Percentiles rank a stretch among this genome's conserved stretches.
Conservation (phyloP, 768 basidiomycete species). For the Lentinula detonsa region DNA sequence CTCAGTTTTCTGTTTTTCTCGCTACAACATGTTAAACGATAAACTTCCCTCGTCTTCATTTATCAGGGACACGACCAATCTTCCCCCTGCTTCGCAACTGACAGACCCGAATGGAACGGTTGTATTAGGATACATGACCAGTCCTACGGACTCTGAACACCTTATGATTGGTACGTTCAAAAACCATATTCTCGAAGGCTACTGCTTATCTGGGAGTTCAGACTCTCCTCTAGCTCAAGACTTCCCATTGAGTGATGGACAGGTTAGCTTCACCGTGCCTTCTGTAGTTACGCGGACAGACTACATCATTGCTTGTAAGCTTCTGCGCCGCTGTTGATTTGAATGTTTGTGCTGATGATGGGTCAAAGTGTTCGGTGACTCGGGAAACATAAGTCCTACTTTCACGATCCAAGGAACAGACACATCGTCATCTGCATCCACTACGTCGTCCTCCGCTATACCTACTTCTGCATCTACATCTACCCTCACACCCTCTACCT, state of each 20-base stretch:
- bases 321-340: background rate
- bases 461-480: background rate
- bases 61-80: slow-evolving; percentile 43
- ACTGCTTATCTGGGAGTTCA: slow-evolving; percentile 17
- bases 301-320: slow-evolving; percentile 64
- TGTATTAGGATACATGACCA: slow-evolving; percentile 41
- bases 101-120: slow-evolving; percentile 46
- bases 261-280: slow-evolving; percentile 48
- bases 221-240: slow-evolving; percentile 51
- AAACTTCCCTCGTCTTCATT: background rate
- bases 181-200: background rate
- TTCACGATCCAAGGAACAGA: slow-evolving; percentile 47
- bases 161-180: slow-evolving; percentile 41
- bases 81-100: slow-evolving; percentile 37
- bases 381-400: slow-evolving; percentile 51
- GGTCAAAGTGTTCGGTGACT: slow-evolving; percentile 56
- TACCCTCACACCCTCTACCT: background rate
- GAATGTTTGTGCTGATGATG: background rate
- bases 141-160: slow-evolving; percentile 36
- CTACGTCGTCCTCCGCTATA: background rate
- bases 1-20: background rate
- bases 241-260: slow-evolving; percentile 47
- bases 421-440: slow-evolving; percentile 12
- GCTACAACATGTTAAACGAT: background rate
- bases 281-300: slow-evolving; percentile 31